Evolutionary conservation across 139 green algal genomes (phyloP).

Genomic region (Spirogloea muscicola): DNA sequence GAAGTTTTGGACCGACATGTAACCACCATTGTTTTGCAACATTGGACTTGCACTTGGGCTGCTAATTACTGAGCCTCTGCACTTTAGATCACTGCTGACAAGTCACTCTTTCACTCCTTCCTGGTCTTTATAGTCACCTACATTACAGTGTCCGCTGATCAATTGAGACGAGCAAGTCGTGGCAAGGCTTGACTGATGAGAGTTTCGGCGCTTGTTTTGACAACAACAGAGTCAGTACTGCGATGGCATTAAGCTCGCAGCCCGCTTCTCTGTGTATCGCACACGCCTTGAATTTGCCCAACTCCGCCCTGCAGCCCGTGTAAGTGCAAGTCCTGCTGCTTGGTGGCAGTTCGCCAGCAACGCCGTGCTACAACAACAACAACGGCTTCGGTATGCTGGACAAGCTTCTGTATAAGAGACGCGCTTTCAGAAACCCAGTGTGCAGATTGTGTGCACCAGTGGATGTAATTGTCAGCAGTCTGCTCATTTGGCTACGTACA

Average conservation of each 20-base stretch:
- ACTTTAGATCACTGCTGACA: too few relatives aligned
- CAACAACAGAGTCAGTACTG: constrained; percentile 22
- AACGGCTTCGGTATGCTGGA: constrained; percentile 9
- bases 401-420: too few relatives aligned
- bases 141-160: neutral
- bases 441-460: too few relatives aligned
- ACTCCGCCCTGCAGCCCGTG: constrained; percentile 12
- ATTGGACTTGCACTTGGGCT: too few relatives aligned
- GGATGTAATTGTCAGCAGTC: neutral
- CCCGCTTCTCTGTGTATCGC: neutral
- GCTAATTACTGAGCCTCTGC: too few relatives aligned
- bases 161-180: too few relatives aligned
- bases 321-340: neutral
- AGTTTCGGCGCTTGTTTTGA: neutral
- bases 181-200: neutral
- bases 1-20: too few relatives aligned
- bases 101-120: too few relatives aligned
- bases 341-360: constrained; percentile 37
- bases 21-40: too few relatives aligned
- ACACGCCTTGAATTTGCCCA: neutral
- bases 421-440: too few relatives aligned
- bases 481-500: neutral
- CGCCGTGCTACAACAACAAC: constrained; percentile 13
- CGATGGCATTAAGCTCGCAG: constrained; percentile 19
- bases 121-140: neutral